A percentile compares a stretch with the other conserved stretches of the same genome.
These are phyloP conservation scores for Arthromyces matolae DNA, from an alignment of 768 basidiomycete species.

Conservation along the genomic window DNA sequence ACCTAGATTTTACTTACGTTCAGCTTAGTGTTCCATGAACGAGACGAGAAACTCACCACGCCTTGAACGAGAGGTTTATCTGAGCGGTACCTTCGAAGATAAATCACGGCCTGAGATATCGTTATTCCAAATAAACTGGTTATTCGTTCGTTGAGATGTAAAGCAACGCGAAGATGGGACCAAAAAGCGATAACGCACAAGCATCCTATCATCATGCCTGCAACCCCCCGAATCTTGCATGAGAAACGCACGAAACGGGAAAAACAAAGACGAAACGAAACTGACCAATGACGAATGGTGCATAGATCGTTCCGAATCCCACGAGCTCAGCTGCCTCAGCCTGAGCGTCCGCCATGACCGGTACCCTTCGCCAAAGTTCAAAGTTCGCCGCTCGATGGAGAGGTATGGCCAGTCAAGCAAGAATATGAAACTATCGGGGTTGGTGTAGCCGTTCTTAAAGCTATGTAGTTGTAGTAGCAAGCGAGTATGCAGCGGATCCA, in stretches of 20 bases:
- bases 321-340: constrained; percentile 9
- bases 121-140: constrained; percentile 10
- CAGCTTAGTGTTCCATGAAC: background rate
- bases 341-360: constrained; percentile 1
- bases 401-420: too few species aligned
- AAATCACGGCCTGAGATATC: constrained; percentile 8
- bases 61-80: constrained; percentile 4
- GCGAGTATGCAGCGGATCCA: too few species aligned
- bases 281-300: constrained; percentile 10
- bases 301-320: constrained; percentile 5
- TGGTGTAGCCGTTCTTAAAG: too few species aligned
- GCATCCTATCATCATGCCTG: constrained; percentile 15
- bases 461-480: too few species aligned
- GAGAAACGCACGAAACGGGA: too few species aligned
- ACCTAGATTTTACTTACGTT: constrained; percentile 3
- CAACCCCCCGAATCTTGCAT: background rate
- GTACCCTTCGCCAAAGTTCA: too few species aligned
- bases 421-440: too few species aligned
- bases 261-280: too few species aligned
- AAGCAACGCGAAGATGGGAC: background rate
- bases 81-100: constrained; percentile 8
- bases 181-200: constrained; percentile 5
- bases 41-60: background rate
- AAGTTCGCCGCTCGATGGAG: too few species aligned
- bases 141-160: background rate